These are phyloP conservation scores for Aureobasidium uvarum DNA, from an alignment of 2,329 filamentous ascomycete species.

Conservation along the genomic window DNA sequence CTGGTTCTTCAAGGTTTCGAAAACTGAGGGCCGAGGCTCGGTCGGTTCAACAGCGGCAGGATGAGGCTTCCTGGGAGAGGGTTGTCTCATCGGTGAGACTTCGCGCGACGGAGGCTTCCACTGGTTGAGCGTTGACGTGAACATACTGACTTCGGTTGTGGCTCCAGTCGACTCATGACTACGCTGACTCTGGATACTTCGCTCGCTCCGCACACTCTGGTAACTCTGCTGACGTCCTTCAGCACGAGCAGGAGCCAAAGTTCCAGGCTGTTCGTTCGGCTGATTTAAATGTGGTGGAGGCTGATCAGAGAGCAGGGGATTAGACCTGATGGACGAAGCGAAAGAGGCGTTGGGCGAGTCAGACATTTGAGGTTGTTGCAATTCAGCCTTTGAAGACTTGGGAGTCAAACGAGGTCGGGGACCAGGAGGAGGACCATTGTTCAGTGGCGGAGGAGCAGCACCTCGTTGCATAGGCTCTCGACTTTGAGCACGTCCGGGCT, in stretches of 20 bases:
- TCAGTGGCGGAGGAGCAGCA: slow-evolving; percentile 5
- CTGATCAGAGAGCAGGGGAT: neutral
- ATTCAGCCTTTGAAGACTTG: slow-evolving; percentile 43
- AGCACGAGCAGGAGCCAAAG: slow-evolving; percentile 11
- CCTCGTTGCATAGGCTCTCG: slow-evolving; percentile 29
- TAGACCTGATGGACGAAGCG: slow-evolving; percentile 8
- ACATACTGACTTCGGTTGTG: slow-evolving; percentile 16
- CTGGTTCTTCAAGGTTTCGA: slow-evolving; percentile 5
- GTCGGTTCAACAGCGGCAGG: neutral
- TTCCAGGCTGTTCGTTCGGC: slow-evolving; percentile 6
- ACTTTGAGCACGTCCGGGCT: slow-evolving; percentile 39
- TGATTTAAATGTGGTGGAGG: slow-evolving; percentile 20
- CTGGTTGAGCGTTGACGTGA: slow-evolving; percentile 27
- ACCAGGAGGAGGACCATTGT: slow-evolving; percentile 9
- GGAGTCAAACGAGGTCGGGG: slow-evolving; percentile 42
- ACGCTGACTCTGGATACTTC: slow-evolving; percentile 35
- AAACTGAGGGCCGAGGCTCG: slow-evolving; percentile 17
- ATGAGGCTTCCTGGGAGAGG: slow-evolving; percentile 10
- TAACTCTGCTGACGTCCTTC: slow-evolving; percentile 37
- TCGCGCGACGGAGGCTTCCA: slow-evolving; percentile 28
- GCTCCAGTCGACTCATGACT: slow-evolving; percentile 21
- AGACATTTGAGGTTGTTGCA: slow-evolving; percentile 31
- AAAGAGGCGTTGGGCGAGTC: slow-evolving; percentile 31
- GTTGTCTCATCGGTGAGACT: slow-evolving; percentile 10
- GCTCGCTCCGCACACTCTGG: slow-evolving; percentile 37